These are phyloP conservation scores for Heracleum sosnowskyi DNA, from an alignment of 129 eudicot genomes.

Conservation along the genomic window DNA sequence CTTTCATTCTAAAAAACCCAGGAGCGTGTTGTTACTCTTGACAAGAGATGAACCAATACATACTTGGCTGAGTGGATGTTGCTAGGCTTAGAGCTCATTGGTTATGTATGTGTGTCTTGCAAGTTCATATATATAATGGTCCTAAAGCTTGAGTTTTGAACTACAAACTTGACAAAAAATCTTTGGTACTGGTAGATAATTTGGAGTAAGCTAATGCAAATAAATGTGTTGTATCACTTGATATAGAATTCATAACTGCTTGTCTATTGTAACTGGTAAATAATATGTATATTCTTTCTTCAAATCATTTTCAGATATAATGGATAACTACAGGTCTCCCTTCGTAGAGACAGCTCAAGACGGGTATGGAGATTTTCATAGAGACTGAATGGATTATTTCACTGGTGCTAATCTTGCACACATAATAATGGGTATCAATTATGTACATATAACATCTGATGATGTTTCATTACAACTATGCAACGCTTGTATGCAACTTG, in stretches of 20 bases:
- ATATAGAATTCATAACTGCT: neutral
- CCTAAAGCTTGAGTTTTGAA: neutral
- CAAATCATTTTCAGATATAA: conserved; percentile 51
- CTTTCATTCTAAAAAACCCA: neutral
- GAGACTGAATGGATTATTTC: conserved; percentile 31
- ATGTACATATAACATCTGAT: neutral
- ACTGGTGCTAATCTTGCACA: conserved; percentile 17
- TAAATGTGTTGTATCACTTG: neutral
- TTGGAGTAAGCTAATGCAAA: neutral
- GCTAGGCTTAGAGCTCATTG: neutral
- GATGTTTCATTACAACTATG: neutral
- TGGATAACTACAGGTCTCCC: conserved; percentile 54
- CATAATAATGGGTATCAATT: neutral
- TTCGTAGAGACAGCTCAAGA: conserved; percentile 44
- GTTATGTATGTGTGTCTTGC: neutral
- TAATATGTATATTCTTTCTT: neutral
- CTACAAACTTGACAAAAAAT: neutral
- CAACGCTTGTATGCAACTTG: neutral
- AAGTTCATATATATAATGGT: neutral
- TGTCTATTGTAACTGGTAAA: neutral
- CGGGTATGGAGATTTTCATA: conserved; percentile 41
- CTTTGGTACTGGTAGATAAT: neutral
- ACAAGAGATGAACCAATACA: neutral
- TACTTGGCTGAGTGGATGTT: neutral
- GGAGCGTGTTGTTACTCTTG: neutral